phyloP scores from a whole-genome alignment of 208 protist species.

The Entamoeba dispar region DNA sequence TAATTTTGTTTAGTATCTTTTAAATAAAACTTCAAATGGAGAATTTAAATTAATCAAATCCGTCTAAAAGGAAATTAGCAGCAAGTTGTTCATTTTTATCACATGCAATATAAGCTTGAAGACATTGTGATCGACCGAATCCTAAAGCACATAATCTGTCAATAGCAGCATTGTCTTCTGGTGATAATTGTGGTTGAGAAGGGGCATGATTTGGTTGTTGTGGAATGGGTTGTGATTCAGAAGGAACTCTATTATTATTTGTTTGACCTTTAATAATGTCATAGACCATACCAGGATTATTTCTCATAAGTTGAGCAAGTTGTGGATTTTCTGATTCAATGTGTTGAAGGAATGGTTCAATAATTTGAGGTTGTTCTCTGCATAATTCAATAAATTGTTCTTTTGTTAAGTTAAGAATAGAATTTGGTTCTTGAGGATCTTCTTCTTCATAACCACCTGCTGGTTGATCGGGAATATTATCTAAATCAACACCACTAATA shows the following conservation, averaged over 20 bases:
- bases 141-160: not conserved
- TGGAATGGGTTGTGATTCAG: not conserved
- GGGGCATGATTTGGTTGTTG: not conserved
- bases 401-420: not conserved
- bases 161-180: not conserved
- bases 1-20: no score
- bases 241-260: no score
- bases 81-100: constrained; percentile 1
- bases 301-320: not conserved
- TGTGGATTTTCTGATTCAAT: not conserved
- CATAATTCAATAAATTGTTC: not conserved
- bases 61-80: not conserved
- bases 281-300: not conserved
- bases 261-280: not conserved
- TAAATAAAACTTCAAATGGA: no score
- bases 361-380: not conserved
- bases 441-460: not conserved
- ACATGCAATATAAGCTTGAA: not conserved
- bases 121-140: not conserved
- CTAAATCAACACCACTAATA: not conserved
- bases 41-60: not conserved
- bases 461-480: not conserved
- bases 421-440: not conserved
- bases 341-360: not conserved
- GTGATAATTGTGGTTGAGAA: not conserved